These are phyloP conservation scores for Boletus hoseneyae DNA, from an alignment of 1,284 basidiomycete genomes.

Conservation along the genomic window DNA sequence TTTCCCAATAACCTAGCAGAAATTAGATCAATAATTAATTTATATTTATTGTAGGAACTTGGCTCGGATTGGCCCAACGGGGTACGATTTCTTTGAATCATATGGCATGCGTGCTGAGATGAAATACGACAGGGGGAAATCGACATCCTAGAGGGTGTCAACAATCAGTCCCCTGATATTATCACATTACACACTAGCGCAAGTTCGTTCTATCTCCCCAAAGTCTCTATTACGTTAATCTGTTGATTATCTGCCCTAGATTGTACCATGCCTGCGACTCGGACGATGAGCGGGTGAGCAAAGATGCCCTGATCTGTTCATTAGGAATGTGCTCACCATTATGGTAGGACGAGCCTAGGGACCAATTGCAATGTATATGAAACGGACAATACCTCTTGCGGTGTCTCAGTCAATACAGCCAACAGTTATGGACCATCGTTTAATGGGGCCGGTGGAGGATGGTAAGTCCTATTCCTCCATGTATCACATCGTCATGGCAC, in stretches of 20 bases:
- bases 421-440: slow-evolving; percentile 60
- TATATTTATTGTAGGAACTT: slow-evolving; percentile 24
- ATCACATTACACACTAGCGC: slow-evolving; percentile 62
- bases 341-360: slow-evolving; percentile 35
- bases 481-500: background rate
- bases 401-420: slow-evolving; percentile 46
- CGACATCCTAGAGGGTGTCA: slow-evolving; percentile 69
- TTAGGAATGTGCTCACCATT: slow-evolving; percentile 1
- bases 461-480: slow-evolving; percentile 26
- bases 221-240: background rate
- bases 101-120: background rate
- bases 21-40: background rate
- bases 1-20: background rate
- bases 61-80: slow-evolving; percentile 26
- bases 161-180: slow-evolving; percentile 51
- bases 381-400: slow-evolving; percentile 62
- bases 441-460: slow-evolving; percentile 62
- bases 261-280: slow-evolving; percentile 58
- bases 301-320: background rate
- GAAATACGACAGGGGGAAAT: slow-evolving; percentile 43
- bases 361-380: slow-evolving; percentile 57
- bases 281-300: slow-evolving; percentile 49
- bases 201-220: slow-evolving; percentile 10
- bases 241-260: slow-evolving; percentile 30
- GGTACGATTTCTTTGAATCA: background rate